Evolutionary conservation across 2,329 filamentous ascomycete species (phyloP).

Genomic region (Epichloe uncinata): DNA sequence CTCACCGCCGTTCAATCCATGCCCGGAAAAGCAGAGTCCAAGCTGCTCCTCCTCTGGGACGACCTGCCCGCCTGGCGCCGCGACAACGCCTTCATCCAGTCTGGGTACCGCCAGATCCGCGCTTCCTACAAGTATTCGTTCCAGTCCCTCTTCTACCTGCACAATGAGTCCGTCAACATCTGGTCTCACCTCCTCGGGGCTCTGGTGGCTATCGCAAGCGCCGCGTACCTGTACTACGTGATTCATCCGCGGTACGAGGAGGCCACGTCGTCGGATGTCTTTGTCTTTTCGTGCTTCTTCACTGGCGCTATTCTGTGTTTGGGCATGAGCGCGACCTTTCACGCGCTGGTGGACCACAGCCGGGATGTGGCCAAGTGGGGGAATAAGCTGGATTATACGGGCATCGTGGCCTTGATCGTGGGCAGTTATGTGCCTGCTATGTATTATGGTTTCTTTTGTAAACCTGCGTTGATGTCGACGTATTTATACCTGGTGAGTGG

Average conservation of each 20-base stretch:
- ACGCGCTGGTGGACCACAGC: constrained; percentile 77
- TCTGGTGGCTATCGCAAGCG: constrained; percentile 38
- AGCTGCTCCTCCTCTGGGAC: constrained; percentile 40
- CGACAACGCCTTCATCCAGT: constrained; percentile 43
- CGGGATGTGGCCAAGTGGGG: constrained; percentile 61
- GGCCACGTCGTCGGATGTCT: constrained; percentile 49
- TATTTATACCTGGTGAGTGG: constrained; percentile 66
- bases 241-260: constrained; percentile 53
- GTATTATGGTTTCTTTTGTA: constrained; percentile 73
- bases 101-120: constrained; percentile 39
- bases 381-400: constrained; percentile 89
- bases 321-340: constrained; percentile 74
- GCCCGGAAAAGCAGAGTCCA: constrained; percentile 27
- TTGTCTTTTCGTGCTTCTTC: constrained; percentile 70
- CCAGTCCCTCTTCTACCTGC: constrained; percentile 36
- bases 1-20: constrained; percentile 16
- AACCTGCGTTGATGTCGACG: constrained; percentile 46
- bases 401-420: constrained; percentile 83
- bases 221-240: constrained; percentile 38
- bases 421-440: constrained; percentile 82
- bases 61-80: constrained; percentile 46
- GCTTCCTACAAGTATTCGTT: constrained; percentile 34
- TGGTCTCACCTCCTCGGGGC: constrained; percentile 55
- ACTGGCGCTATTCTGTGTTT: constrained; percentile 58
- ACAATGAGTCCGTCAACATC: constrained; percentile 52